These are phyloP conservation scores for Takashimella koratensis DNA, from an alignment of 1,284 basidiomycete genomes.

Conservation along the genomic window DNA sequence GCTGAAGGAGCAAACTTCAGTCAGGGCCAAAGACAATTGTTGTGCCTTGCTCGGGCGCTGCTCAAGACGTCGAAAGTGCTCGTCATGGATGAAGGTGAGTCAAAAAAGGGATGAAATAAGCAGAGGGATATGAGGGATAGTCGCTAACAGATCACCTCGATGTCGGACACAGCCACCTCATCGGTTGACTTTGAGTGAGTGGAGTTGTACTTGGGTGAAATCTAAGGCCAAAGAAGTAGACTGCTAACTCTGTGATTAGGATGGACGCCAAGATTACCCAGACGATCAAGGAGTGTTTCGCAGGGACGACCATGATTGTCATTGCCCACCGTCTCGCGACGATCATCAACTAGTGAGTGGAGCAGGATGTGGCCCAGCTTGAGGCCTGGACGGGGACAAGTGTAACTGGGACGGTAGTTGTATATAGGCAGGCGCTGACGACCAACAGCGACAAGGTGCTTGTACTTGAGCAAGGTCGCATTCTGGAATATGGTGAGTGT, in stretches of 20 bases:
- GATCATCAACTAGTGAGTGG: slow-evolving; percentile 40
- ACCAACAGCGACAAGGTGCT: slow-evolving; percentile 63
- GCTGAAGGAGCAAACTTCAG: slow-evolving; percentile 63
- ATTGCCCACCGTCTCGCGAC: slow-evolving; percentile 70
- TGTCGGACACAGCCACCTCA: slow-evolving; percentile 68
- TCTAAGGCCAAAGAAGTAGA: no score
- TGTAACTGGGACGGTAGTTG: no score
- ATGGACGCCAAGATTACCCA: slow-evolving; percentile 71
- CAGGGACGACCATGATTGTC: slow-evolving; percentile 61
- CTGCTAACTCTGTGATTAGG: slow-evolving; percentile 19
- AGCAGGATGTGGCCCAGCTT: not conserved
- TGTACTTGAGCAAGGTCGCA: slow-evolving; percentile 66
- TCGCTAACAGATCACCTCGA: not conserved
- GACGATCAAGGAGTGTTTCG: slow-evolving; percentile 69
- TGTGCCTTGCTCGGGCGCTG: slow-evolving; percentile 67
- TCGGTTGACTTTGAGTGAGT: slow-evolving; percentile 68
- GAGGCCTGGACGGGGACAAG: no score
- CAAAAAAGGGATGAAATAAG: slow-evolving; percentile 1
- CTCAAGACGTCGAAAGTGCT: slow-evolving; percentile 68
- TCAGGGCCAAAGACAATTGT: slow-evolving; percentile 71
- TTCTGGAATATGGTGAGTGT: slow-evolving; percentile 43
- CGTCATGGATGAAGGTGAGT: slow-evolving; percentile 57
- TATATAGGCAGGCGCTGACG: not conserved
- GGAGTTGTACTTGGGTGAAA: no score
- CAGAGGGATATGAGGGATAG: slow-evolving; percentile 8